phyloP scores from a whole-genome alignment of 2,329 filamentous ascomycete species.

The Thyridium curvatum region DNA sequence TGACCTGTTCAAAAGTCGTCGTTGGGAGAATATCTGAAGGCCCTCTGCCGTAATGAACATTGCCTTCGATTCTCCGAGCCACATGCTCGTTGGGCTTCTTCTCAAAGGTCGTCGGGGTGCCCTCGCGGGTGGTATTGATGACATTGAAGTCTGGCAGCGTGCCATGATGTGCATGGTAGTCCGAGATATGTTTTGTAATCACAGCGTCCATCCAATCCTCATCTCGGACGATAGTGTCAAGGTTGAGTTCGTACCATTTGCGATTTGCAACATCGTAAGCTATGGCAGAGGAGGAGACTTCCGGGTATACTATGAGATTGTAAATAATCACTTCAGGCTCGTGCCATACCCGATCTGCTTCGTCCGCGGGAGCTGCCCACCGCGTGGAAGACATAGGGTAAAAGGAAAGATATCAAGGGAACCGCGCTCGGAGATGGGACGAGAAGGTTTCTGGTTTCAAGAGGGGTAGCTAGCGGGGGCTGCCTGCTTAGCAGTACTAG shows the following conservation, averaged over 20 bases:
- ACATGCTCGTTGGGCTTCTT: conserved; percentile 1
- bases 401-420: too few relatives aligned
- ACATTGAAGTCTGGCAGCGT: conserved; percentile 3
- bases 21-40: conserved; percentile 7
- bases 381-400: too few relatives aligned
- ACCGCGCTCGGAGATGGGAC: too few relatives aligned
- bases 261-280: conserved; percentile 11
- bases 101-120: conserved; percentile 1
- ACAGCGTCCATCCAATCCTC: conserved; percentile 2
- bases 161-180: conserved; percentile 3
- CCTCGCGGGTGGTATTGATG: conserved; percentile 3
- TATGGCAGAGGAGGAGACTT: conserved; percentile 3
- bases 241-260: conserved; percentile 10
- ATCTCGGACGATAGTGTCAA: conserved; percentile 5
- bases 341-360: conserved; percentile 7
- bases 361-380: background rate
- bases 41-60: conserved; percentile 4
- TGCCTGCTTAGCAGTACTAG: too few relatives aligned
- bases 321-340: conserved; percentile 9
- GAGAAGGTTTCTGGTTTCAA: too few relatives aligned
- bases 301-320: conserved; percentile 4
- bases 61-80: conserved; percentile 3
- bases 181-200: conserved; percentile 4
- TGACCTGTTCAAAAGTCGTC: conserved; percentile 1
- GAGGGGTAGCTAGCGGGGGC: too few relatives aligned